A percentile compares a stretch with the other conserved stretches of the same genome.
These are phyloP conservation scores for Phytophthora pistaciae DNA, from an alignment of 352 stramenopile genomes.

Conservation along the genomic window DNA sequence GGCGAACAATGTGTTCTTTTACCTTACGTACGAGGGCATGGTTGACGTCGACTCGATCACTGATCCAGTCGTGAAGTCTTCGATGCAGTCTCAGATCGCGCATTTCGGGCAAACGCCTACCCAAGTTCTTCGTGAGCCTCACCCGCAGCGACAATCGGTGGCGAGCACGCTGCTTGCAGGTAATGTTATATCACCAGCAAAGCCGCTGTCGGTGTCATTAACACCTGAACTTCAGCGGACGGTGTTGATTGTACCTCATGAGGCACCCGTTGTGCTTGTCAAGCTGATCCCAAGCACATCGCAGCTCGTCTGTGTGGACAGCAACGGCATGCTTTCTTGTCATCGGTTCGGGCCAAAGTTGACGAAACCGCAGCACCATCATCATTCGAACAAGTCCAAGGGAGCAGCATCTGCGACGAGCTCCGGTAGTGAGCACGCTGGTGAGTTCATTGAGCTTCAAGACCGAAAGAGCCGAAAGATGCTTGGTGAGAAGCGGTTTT, in stretches of 20 bases:
- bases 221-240: slow-evolving; percentile 18
- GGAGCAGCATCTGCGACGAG: slow-evolving; percentile 11
- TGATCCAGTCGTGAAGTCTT: slow-evolving; percentile 93
- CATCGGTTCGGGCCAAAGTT: slow-evolving; percentile 72
- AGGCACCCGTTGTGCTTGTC: slow-evolving; percentile 64
- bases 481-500: slow-evolving; percentile 52
- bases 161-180: slow-evolving; percentile 4
- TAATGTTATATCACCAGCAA: neutral
- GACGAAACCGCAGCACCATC: slow-evolving; percentile 57
- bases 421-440: slow-evolving; percentile 27
- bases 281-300: slow-evolving; percentile 55
- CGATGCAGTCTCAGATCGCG: slow-evolving; percentile 97
- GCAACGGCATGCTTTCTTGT: slow-evolving; percentile 69
- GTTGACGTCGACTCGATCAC: slow-evolving; percentile 97
- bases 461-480: slow-evolving; percentile 76
- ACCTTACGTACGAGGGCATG: slow-evolving; percentile 98
- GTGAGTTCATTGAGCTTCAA: slow-evolving; percentile 65
- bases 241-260: slow-evolving; percentile 64
- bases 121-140: slow-evolving; percentile 95
- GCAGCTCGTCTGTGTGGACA: slow-evolving; percentile 75
- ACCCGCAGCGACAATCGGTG: slow-evolving; percentile 63
- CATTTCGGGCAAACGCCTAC: slow-evolving; percentile 98
- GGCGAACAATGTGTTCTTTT: slow-evolving; percentile 98
- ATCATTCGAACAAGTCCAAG: slow-evolving; percentile 26
- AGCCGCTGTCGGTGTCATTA: slow-evolving; percentile 1